A percentile compares a stretch with the other conserved stretches of the same genome.
phyloP scores from a whole-genome alignment of 768 basidiomycete species.

The Termitomyces sp. region DNA sequence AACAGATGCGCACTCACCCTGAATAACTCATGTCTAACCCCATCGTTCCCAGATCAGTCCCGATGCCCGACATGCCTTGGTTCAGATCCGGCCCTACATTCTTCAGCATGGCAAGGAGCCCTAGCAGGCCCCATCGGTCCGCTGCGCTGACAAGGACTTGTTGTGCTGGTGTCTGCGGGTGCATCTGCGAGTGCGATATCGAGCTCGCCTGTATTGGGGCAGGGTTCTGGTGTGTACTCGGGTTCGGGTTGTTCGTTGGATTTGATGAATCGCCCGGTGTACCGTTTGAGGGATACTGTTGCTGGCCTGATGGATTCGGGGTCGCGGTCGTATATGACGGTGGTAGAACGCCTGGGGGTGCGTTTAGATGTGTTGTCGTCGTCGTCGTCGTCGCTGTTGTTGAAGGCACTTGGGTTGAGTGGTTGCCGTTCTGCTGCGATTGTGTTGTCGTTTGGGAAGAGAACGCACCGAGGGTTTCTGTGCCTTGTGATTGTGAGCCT shows the following conservation, averaged over 20 bases:
- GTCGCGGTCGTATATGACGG: conserved; percentile 24
- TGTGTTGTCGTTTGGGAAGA: conserved; percentile 17
- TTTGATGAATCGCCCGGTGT: conserved; percentile 30
- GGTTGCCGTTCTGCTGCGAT: conserved; percentile 41
- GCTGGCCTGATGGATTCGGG: conserved; percentile 23
- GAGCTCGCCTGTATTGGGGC: conserved; percentile 25
- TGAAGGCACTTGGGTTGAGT: conserved; percentile 29
- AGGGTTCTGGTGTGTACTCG: conserved; percentile 27
- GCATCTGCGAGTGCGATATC: conserved; percentile 35
- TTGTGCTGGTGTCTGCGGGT: conserved; percentile 86
- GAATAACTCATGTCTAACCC: conserved; percentile 83
- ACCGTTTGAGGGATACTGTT: conserved; percentile 31
- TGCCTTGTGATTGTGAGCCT: conserved; percentile 26
- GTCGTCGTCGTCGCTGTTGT: too few relatives aligned
- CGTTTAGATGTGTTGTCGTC: conserved; percentile 47
- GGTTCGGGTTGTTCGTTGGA: conserved; percentile 22
- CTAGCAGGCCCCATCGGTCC: conserved; percentile 91
- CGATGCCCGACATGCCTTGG: conserved; percentile 75
- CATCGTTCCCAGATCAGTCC: conserved; percentile 88
- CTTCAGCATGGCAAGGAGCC: conserved; percentile 82
- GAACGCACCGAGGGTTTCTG: conserved; percentile 14
- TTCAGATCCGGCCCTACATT: conserved; percentile 72
- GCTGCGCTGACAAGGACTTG: conserved; percentile 90
- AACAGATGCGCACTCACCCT: conserved; percentile 51
- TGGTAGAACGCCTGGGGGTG: conserved; percentile 41